phyloP scores from a whole-genome alignment of 805 yeast species.

The Candida ipomoeae region DNA sequence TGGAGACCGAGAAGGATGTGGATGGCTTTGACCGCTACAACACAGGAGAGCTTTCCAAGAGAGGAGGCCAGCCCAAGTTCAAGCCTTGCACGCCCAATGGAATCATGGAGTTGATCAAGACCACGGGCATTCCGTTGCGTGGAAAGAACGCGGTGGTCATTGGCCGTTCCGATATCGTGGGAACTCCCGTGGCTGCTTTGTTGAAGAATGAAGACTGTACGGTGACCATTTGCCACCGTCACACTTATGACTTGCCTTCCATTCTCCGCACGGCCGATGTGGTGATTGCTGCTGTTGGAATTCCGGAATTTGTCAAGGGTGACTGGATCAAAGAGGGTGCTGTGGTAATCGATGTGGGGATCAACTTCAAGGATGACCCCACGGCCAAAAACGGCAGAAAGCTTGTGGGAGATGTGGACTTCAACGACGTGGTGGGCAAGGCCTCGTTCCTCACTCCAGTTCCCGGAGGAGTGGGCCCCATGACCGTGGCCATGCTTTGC shows the following conservation, averaged over 20 bases:
- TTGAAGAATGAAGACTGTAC: slow-evolving; percentile 79
- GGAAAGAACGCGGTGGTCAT: slow-evolving; percentile 88
- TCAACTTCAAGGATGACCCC: slow-evolving; percentile 78
- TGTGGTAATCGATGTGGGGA: slow-evolving; percentile 91
- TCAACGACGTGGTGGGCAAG: slow-evolving; percentile 53
- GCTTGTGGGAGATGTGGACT: slow-evolving; percentile 95
- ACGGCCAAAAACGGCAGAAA: slow-evolving; percentile 72
- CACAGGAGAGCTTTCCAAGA: slow-evolving; percentile 85
- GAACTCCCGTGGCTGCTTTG: slow-evolving; percentile 85
- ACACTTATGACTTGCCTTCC: slow-evolving; percentile 56
- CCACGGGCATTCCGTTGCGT: slow-evolving; percentile 59
- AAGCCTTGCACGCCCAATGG: slow-evolving; percentile 97
- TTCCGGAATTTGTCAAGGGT: slow-evolving; percentile 77
- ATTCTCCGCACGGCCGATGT: slow-evolving; percentile 71
- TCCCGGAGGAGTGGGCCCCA: slow-evolving; percentile 99
- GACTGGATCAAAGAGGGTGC: slow-evolving; percentile 85
- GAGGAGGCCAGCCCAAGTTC: slow-evolving; percentile 77
- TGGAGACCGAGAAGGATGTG: slow-evolving; percentile 80
- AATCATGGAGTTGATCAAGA: slow-evolving; percentile 71
- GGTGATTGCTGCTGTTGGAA: slow-evolving; percentile 88
- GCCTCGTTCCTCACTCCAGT: slow-evolving; percentile 87
- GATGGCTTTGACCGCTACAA: slow-evolving; percentile 91
- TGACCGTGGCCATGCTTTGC: slow-evolving; percentile 96
- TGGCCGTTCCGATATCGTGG: slow-evolving; percentile 95
- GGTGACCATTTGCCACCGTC: slow-evolving; percentile 82